Base-by-base conservation (phyloP, 805 yeast species). In the Ogataea trehalophila region DNA sequence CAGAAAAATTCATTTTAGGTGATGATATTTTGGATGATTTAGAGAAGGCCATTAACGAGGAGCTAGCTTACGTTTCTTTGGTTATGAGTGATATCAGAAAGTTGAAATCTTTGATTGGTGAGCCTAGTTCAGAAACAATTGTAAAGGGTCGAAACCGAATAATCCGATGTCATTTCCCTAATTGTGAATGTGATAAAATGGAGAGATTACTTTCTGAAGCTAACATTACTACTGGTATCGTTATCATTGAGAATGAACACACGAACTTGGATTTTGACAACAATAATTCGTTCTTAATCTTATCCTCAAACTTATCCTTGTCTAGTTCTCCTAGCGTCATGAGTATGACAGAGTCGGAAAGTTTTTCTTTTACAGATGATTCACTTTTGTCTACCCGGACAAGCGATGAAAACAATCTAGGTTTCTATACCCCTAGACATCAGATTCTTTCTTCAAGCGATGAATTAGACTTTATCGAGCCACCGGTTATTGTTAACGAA, bases 151-250 rank as follows among this genome's bases (percentile, higher is more conserved):
- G 71, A 31, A 64, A 63, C 45, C 59, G 67, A 31, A 56, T 81
- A 13, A 53, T 63, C 42, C 61, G 65, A 52, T 44, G 68, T 83
- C 53, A 78, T 83, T 87, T 88, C 67, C 89, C 92, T 33, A 86
- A 85, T 60, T 74, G 85, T 49, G 88, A 85, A 50, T 65, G 73
- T 6, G 68, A 62, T 6, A 80, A 80, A 54, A 77, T 86, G 55
- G 84, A 82, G 55, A 50, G 53, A 18, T 64, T 86, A 49, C 65
- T 85, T 49, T 60, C 71, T 37, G 94, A 85, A 39, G 71, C 78
- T 50, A 85, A 79, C 22, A 77, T 86, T 6, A 61, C 75, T 2
- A 71, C 76, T 11, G 91, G 90, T 2, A 65, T 73, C 22, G 80
- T 85, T 16, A 48, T 42, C 48, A 41, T 45, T 5, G 48, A 39